Base-by-base conservation (phyloP, 2,329 filamentous ascomycete species). In the Anthostomella pinea region DNA sequence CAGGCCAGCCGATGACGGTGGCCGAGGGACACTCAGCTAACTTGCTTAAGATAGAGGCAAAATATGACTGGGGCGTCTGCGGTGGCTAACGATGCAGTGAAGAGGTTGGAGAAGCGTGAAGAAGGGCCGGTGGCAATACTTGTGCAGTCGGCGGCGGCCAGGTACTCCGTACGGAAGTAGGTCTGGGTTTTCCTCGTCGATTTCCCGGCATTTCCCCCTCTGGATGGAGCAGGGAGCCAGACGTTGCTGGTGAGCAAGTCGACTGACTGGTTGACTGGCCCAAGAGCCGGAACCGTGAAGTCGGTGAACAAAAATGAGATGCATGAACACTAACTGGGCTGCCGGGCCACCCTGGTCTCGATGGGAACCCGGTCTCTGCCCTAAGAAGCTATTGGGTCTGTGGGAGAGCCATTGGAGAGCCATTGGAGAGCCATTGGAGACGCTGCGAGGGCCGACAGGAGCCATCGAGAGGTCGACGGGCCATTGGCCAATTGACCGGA, bases 231-330 rank as follows among this genome's bases (percentile, higher is more conserved):
- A 16, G 25, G 32, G 25, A 30, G 11, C n/a, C 21, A 20, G 32
- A 15, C 19, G 30, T 39, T 23, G 10, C 21, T 29, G 40, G 20
- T 33, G 34, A 35, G 27, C 21, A 37, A 38, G 14, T 39, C 29
- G 47, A 54, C 49, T 50, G 58, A 58, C 48, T 56, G 57, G 16
- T 16, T 6, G 29, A 17, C 16, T 16, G 9, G 24, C 11, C 59
- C 46, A 51, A 35, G 43, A 46, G 44, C 43, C 43, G 43, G 52
- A 48, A 58, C 57, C 54, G 60, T 48, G 53, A 63, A 67, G 66
- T 68, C 66, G 66, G 66, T 69, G 65, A 68, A 60, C 49, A 49
- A 40, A 49, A 41, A 64, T 65, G 64, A 66, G 63, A 48, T 68
- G 65, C 65, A 68, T 68, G 65, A 67, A 67, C 62, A 64, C 59